Percentiles rank a stretch among this genome's conserved stretches.
phyloP scores from a whole-genome alignment of 2,329 filamentous ascomycete species.

The Apiospora sp. region DNA sequence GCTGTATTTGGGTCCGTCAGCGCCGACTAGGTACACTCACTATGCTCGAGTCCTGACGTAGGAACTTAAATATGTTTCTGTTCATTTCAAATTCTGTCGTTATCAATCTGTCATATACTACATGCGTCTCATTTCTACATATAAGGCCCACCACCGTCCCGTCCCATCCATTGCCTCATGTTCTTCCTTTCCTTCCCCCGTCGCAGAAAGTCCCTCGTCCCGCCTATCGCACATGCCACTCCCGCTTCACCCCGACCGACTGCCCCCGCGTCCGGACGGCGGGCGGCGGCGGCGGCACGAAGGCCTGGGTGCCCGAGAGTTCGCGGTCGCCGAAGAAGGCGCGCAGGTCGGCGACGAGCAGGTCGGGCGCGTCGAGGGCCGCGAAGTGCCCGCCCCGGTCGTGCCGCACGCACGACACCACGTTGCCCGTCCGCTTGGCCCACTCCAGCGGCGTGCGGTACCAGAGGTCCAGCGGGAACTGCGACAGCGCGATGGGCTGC shows the following conservation, averaged over 20 bases:
- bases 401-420: slow-evolving; percentile 22
- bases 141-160: too few species aligned
- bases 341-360: slow-evolving; percentile 28
- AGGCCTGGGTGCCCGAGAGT: slow-evolving; percentile 25
- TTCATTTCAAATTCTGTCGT: background rate
- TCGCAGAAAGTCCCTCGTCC: too few species aligned
- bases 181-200: too few species aligned
- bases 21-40: too few species aligned
- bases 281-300: slow-evolving; percentile 15
- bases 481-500: slow-evolving; percentile 27
- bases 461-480: slow-evolving; percentile 32
- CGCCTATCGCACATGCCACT: slow-evolving; percentile 14
- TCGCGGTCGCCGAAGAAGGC: slow-evolving; percentile 29
- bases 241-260: slow-evolving; percentile 3
- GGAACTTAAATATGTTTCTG: too few species aligned
- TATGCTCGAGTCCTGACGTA: too few species aligned
- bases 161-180: too few species aligned
- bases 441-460: slow-evolving; percentile 29
- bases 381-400: slow-evolving; percentile 30
- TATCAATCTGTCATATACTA: slow-evolving; percentile 4
- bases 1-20: too few species aligned
- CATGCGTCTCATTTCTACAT: background rate
- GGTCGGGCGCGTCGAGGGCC: slow-evolving; percentile 27
- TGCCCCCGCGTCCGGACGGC: background rate
- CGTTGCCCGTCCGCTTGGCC: slow-evolving; percentile 29